Conservation (phyloP, 768 basidiomycete genomes). For the Rhizopogon rudus region DNA sequence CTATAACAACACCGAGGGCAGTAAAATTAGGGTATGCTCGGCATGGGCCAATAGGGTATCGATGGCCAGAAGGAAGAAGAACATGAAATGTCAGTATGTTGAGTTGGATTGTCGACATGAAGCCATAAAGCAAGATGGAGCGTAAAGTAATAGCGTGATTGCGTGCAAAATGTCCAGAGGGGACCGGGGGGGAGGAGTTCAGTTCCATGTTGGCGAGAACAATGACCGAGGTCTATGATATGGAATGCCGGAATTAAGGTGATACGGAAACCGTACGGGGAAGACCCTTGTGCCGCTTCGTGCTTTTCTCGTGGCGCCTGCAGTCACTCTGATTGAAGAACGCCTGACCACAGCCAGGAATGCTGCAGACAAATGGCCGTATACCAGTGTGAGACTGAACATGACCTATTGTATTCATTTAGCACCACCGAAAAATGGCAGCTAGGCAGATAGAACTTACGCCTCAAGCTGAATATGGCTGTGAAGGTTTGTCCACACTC, state of each 20-base stretch:
- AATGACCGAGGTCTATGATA: too few species aligned
- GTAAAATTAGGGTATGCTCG: neutral
- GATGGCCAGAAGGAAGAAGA: neutral
- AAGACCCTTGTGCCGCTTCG: slow-evolving; percentile 24
- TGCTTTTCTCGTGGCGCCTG: slow-evolving; percentile 29
- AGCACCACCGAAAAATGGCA: neutral
- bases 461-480: slow-evolving; percentile 27
- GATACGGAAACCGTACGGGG: neutral
- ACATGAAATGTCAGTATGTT: neutral
- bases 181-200: too few species aligned
- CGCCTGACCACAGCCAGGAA: slow-evolving; percentile 21
- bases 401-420: slow-evolving; percentile 15
- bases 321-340: slow-evolving; percentile 30
- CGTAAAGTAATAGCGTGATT: neutral
- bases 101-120: neutral
- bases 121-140: neutral
- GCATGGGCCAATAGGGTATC: neutral
- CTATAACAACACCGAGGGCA: neutral
- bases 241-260: neutral
- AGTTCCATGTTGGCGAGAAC: neutral
- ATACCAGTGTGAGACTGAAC: slow-evolving; percentile 23
- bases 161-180: too few species aligned
- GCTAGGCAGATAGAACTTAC: slow-evolving; percentile 10
- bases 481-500: slow-evolving; percentile 23
- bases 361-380: slow-evolving; percentile 18